These are phyloP conservation scores for Lactarius hengduanensis DNA, from an alignment of 768 basidiomycete species.

Conservation along the genomic window DNA sequence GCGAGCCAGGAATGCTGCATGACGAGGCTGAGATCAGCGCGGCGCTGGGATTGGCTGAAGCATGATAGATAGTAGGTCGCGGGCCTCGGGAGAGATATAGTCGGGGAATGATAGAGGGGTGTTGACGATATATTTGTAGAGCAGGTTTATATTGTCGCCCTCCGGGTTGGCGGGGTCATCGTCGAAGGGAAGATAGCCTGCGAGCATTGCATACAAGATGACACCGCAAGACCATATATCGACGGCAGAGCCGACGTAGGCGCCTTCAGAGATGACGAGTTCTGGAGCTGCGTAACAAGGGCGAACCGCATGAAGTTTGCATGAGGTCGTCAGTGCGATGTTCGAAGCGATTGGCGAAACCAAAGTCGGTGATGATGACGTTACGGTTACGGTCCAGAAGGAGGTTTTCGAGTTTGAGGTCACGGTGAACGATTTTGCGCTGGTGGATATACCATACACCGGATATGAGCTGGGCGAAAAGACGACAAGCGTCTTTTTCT, in stretches of 20 bases:
- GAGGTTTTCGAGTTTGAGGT: constrained; percentile 98
- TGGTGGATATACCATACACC: constrained; percentile 99
- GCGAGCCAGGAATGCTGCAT: constrained; percentile 90
- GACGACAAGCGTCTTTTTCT: constrained; percentile 90
- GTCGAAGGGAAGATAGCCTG: constrained; percentile 97
- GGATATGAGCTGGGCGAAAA: constrained; percentile 97
- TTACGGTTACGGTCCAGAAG: constrained; percentile 96
- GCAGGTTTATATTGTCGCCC: constrained; percentile 97
- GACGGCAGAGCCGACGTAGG: constrained; percentile 95
- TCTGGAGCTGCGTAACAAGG: constrained; percentile 99
- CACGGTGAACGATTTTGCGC: constrained; percentile 99
- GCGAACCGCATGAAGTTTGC: constrained; percentile 97
- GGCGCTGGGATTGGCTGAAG: constrained; percentile 86
- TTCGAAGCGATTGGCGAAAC: constrained; percentile 97
- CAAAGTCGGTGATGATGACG: constrained; percentile 99
- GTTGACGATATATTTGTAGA: constrained; percentile 98
- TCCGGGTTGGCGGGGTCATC: constrained; percentile 99
- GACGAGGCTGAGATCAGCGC: constrained; percentile 72
- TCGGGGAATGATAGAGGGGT: constrained; percentile 97
- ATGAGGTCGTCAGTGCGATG: constrained; percentile 92
- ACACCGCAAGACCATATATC: constrained; percentile 98
- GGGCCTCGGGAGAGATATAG: constrained; percentile 80
- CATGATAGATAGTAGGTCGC: constrained; percentile 86
- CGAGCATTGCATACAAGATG: constrained; percentile 95
- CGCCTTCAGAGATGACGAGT: constrained; percentile 94